Evolutionary conservation across 768 basidiomycete species (phyloP), one percentile per base, ranked within the genome.

Genomic region (Cystofilobasidium ferigula): DNA sequence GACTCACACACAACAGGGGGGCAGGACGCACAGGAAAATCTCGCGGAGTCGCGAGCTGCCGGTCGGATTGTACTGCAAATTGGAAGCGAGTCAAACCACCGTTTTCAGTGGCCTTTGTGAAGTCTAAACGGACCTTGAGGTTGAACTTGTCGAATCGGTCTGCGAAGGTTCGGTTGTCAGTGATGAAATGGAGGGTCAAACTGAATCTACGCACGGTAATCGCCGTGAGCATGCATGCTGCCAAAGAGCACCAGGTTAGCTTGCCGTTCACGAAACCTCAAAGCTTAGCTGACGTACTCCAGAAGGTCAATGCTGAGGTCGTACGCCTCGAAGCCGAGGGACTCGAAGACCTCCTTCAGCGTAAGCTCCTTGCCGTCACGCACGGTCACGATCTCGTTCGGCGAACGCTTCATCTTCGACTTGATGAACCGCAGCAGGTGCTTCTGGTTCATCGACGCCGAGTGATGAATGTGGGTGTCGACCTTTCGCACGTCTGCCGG

Each of bases 361-460:
- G 90, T 95, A 20, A 98, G 79, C 71, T 90, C 84, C 18, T 86
- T 84, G 7, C 86, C 90, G 71, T 99, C 95, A 66, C 95, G 87
- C 79, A 88, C 88, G 63, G 94, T 98, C 36, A 99, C 95, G 36
- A 92, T 82, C 73, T 99, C 90, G 57, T 92, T 73, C 1, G 91
- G 86, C 70, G 81, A 84, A 28, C 84, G 84, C 78, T 91, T 92
- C 90, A 95, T 93, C 75, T 94, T 94, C n/a, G 86, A 85, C 76
- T 99, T 99, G 79, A 99, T 97, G 78, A 99, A 98, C 12, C 95
- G 89, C 16, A 99, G 79, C 24, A 99, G 78, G 78, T 99, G 95
- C 76, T 99, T 99, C 76, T 99, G 95, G 75, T 99, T 99, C 93
- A 98, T 97, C 77, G 89, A 89, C 68, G 93, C 95, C 4, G 94